Percentiles rank a stretch among this genome's conserved stretches.
These are phyloP conservation scores for Phytopythium cucurbitacearum DNA, from an alignment of 352 stramenopile genomes.

Conservation along the genomic window DNA sequence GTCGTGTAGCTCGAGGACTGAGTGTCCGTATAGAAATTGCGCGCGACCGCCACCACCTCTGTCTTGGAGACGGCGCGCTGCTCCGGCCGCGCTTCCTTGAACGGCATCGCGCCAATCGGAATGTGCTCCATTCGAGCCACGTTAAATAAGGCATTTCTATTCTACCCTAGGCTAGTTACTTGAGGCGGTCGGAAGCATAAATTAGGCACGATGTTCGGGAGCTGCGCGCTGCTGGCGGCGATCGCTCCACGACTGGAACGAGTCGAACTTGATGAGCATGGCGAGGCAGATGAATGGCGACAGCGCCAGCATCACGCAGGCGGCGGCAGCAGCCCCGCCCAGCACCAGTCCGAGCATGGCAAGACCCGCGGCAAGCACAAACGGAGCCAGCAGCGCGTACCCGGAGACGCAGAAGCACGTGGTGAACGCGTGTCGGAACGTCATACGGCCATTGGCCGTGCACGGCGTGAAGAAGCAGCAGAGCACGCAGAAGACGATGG, in stretches of 20 bases:
- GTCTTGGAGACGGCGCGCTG: slow-evolving; percentile 28
- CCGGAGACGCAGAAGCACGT: slow-evolving; percentile 57
- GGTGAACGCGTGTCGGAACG: slow-evolving; percentile 55
- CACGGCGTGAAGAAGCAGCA: slow-evolving; percentile 70
- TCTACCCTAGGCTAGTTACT: too few relatives aligned
- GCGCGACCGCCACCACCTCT: slow-evolving; percentile 29
- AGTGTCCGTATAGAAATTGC: slow-evolving; percentile 54
- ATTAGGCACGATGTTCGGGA: too few relatives aligned
- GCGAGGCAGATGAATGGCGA: slow-evolving; percentile 25
- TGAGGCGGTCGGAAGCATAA: too few relatives aligned
- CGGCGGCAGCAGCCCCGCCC: slow-evolving; percentile 15
- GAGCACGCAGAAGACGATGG: slow-evolving; percentile 45
- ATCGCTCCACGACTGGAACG: slow-evolving; percentile 3
- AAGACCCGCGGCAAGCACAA: slow-evolving; percentile 28
- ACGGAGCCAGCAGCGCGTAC: slow-evolving; percentile 47
- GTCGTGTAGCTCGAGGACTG: slow-evolving; percentile 74
- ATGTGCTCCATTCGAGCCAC: too few relatives aligned
- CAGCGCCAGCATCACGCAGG: slow-evolving; percentile 20
- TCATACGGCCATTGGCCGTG: slow-evolving; percentile 30
- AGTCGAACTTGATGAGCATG: slow-evolving; percentile 15
- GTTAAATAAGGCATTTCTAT: too few relatives aligned
- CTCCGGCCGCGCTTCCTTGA: slow-evolving; percentile 41
- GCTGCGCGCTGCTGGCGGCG: not conserved
- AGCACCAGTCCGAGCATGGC: slow-evolving; percentile 20
- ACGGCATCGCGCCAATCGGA: slow-evolving; percentile 35